Evolutionary conservation across 352 stramenopile genomes (phyloP).

Genomic region (Elongisporangium undulatum): DNA sequence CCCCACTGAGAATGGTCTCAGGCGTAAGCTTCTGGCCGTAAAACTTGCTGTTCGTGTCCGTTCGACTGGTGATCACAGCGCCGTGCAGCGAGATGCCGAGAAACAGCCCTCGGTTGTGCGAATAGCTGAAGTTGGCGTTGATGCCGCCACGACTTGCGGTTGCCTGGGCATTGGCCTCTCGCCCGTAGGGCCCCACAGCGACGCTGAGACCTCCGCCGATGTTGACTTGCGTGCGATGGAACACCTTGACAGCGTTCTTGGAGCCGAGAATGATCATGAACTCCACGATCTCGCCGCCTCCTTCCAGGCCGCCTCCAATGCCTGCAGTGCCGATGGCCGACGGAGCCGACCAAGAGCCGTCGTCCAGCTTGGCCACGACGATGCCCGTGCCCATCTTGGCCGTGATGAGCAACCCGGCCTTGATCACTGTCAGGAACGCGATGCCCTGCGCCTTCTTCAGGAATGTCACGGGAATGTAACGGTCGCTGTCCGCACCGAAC

Average conservation of each 20-base stretch:
- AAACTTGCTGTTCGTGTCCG: conserved; percentile 95
- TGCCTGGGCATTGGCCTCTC: conserved; percentile 78
- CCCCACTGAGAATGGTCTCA: conserved; percentile 66
- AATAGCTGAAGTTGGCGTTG: conserved; percentile 94
- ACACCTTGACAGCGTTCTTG: conserved; percentile 88
- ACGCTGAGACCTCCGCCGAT: conserved; percentile 91
- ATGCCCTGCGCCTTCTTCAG: conserved; percentile 79
- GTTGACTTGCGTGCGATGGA: conserved; percentile 87
- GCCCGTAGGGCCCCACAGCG: conserved; percentile 87
- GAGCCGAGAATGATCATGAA: conserved; percentile 95
- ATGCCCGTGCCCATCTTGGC: conserved; percentile 83
- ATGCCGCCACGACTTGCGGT: conserved; percentile 62
- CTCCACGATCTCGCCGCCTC: conserved; percentile 91
- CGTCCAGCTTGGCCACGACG: conserved; percentile 86
- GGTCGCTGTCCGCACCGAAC: conserved; percentile 65
- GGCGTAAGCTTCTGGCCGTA: conserved; percentile 88
- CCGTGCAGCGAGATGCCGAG: conserved; percentile 92
- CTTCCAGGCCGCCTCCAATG: conserved; percentile 82
- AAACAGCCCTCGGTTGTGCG: conserved; percentile 90
- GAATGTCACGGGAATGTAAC: conserved; percentile 74
- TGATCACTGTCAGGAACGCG: conserved; percentile 84
- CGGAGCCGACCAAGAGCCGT: conserved; percentile 89
- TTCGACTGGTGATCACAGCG: conserved; percentile 84
- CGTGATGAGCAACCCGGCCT: conserved; percentile 79
- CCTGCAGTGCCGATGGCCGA: conserved; percentile 92